Conservation (phyloP, 1,139 yeast species). For the Hyphopichia fennica region DNA sequence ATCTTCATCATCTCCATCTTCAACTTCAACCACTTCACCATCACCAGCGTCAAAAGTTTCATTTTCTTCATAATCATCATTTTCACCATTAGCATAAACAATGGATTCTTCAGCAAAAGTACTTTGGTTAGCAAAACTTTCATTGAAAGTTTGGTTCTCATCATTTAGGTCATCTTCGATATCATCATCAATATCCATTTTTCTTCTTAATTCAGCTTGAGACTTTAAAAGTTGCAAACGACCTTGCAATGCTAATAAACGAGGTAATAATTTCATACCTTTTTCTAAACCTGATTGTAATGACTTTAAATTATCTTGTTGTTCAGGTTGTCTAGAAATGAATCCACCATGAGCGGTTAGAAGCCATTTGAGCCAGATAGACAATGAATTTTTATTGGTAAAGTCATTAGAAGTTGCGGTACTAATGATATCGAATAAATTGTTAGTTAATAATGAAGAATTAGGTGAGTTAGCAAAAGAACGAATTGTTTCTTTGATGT, state of each 20-base stretch:
- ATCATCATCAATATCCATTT: slow-evolving; percentile 18
- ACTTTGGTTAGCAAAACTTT: slow-evolving; percentile 9
- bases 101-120: slow-evolving; percentile 16
- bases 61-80: slow-evolving; percentile 31
- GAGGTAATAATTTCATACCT: slow-evolving; percentile 38
- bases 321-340: slow-evolving; percentile 32
- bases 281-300: slow-evolving; percentile 28
- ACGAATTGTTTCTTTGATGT: slow-evolving; percentile 36
- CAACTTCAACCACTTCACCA: slow-evolving; percentile 13
- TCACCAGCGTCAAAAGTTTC: slow-evolving; percentile 15
- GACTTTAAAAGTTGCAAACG: slow-evolving; percentile 40
- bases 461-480: slow-evolving; percentile 18
- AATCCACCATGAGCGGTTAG: slow-evolving; percentile 46
- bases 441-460: slow-evolving; percentile 16
- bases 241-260: slow-evolving; percentile 45
- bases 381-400: slow-evolving; percentile 28
- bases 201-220: slow-evolving; percentile 36
- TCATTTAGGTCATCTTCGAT: slow-evolving; percentile 20
- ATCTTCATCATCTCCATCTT: slow-evolving; percentile 7
- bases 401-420: slow-evolving; percentile 34
- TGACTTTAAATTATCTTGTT: slow-evolving; percentile 28
- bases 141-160: slow-evolving; percentile 2
- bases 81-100: slow-evolving; percentile 44
- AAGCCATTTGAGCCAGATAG: slow-evolving; percentile 53
- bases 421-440: slow-evolving; percentile 36